Percentiles rank a stretch among this genome's conserved stretches.
phyloP scores from a whole-genome alignment of 2,329 filamentous ascomycete species.

The Colletotrichum sp. region DNA sequence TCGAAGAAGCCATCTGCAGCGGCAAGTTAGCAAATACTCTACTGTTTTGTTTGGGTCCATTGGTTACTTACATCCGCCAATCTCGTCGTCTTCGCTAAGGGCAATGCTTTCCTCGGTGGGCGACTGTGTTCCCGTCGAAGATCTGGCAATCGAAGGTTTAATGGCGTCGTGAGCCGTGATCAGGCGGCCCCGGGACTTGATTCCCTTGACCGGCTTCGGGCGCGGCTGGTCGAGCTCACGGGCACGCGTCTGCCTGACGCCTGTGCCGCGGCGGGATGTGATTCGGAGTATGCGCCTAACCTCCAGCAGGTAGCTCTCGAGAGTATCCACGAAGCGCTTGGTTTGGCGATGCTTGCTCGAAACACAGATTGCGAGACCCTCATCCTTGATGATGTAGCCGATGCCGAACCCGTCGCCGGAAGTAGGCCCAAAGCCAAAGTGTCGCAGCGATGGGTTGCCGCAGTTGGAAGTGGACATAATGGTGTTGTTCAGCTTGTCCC shows the following conservation, averaged over 20 bases:
- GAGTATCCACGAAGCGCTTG: slow-evolving; percentile 83
- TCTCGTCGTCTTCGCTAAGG: slow-evolving; percentile 83
- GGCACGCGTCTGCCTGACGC: slow-evolving; percentile 52
- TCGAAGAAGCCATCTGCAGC: slow-evolving; percentile 94
- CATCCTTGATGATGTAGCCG: slow-evolving; percentile 98
- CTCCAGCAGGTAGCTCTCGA: slow-evolving; percentile 91
- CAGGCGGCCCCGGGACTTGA: slow-evolving; percentile 76
- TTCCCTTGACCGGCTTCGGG: slow-evolving; percentile 45
- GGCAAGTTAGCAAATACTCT: slow-evolving; percentile 29
- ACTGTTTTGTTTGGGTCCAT: neutral
- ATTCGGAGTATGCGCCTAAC: slow-evolving; percentile 83
- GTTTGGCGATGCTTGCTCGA: slow-evolving; percentile 95
- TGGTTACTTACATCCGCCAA: slow-evolving; percentile 84
- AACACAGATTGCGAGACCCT: slow-evolving; percentile 88
- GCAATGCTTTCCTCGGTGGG: slow-evolving; percentile 73
- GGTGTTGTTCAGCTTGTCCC: slow-evolving; percentile 95
- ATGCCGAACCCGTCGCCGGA: slow-evolving; percentile 96
- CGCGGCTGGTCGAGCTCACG: slow-evolving; percentile 54
- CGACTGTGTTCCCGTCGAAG: slow-evolving; percentile 57
- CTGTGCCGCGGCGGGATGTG: slow-evolving; percentile 51
- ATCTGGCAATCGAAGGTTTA: slow-evolving; percentile 39
- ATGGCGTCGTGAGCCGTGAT: slow-evolving; percentile 64
- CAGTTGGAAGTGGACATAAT: slow-evolving; percentile 98
- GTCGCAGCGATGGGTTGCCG: slow-evolving; percentile 90
- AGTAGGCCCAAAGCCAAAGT: slow-evolving; percentile 96